A percentile compares a stretch with the other conserved stretches of the same genome.
Conservation (phyloP, 1,284 basidiomycete genomes). For the Taiwanofungus camphoratus region DNA sequence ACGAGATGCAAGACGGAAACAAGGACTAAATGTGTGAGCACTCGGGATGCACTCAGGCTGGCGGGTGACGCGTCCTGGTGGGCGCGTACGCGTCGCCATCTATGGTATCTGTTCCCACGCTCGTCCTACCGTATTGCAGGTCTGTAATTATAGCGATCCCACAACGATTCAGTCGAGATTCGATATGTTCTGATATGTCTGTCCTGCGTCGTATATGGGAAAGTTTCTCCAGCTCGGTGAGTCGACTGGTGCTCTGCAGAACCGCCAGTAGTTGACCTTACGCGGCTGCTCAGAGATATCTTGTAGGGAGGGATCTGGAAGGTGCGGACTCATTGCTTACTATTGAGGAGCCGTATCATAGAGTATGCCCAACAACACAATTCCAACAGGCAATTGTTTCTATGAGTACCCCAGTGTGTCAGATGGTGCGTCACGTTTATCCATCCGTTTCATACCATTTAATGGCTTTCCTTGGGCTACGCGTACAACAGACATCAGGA, state of each 20-base stretch:
- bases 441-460: background rate
- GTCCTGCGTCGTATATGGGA: slow-evolving; percentile 2
- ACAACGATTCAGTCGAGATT: background rate
- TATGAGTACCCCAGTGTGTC: slow-evolving; percentile 25
- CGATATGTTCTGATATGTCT: background rate
- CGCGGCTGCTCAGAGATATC: slow-evolving; percentile 15
- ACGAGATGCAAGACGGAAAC: too few relatives aligned
- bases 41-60: too few relatives aligned
- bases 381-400: slow-evolving; percentile 25
- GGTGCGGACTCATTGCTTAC: slow-evolving; percentile 13
- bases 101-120: background rate
- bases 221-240: background rate
- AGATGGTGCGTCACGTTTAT: slow-evolving; percentile 14
- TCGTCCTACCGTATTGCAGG: background rate
- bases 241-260: background rate
- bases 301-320: slow-evolving; percentile 26
- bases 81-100: background rate
- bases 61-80: background rate
- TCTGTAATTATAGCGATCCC: background rate
- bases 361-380: background rate
- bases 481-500: slow-evolving; percentile 10
- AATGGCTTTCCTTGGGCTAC: background rate
- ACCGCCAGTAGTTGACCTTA: background rate
- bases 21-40: too few relatives aligned
- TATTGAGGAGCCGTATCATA: background rate